These are phyloP conservation scores for Kurtzmaniella quercitrusa DNA, from an alignment of 1,139 yeast species.

Conservation along the genomic window DNA sequence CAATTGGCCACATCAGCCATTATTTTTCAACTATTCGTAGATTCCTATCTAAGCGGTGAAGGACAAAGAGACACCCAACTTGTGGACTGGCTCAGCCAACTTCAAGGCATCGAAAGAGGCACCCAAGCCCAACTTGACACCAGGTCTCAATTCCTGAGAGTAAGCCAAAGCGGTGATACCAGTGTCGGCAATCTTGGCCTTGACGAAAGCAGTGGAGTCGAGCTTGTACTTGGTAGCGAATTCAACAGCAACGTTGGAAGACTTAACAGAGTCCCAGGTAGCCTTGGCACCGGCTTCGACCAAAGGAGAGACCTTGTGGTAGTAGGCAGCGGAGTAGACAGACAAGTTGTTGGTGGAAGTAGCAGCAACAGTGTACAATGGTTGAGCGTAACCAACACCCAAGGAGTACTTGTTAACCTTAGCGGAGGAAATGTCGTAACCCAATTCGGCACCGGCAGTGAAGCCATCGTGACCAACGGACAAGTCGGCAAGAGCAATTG, in stretches of 20 bases:
- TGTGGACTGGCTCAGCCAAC: slow-evolving; percentile 96
- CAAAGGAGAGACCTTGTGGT: slow-evolving; percentile 87
- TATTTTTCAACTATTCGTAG: not conserved
- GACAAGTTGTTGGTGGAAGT: slow-evolving; percentile 88
- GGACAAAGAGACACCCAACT: slow-evolving; percentile 91
- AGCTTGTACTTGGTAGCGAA: slow-evolving; percentile 93
- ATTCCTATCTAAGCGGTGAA: slow-evolving; percentile 64
- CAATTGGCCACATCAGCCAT: no score
- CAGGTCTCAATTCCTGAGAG: slow-evolving; percentile 94
- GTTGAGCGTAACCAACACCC: slow-evolving; percentile 90
- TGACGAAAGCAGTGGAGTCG: slow-evolving; percentile 83
- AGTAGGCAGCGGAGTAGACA: slow-evolving; percentile 92
- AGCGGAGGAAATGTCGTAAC: slow-evolving; percentile 92
- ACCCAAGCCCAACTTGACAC: slow-evolving; percentile 97
- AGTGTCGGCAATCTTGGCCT: slow-evolving; percentile 96
- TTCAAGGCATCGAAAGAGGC: slow-evolving; percentile 95
- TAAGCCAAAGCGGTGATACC: slow-evolving; percentile 94
- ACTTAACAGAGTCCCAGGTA: slow-evolving; percentile 81
- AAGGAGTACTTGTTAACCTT: slow-evolving; percentile 91
- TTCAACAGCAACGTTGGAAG: slow-evolving; percentile 75
- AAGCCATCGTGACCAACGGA: slow-evolving; percentile 95
- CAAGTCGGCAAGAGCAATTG: slow-evolving; percentile 91
- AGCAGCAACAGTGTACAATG: slow-evolving; percentile 82
- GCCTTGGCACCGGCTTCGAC: slow-evolving; percentile 99
- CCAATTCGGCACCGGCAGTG: slow-evolving; percentile 96